Base-by-base conservation (phyloP, 441 rosid species). In the Dalechampia spathulata region DNA sequence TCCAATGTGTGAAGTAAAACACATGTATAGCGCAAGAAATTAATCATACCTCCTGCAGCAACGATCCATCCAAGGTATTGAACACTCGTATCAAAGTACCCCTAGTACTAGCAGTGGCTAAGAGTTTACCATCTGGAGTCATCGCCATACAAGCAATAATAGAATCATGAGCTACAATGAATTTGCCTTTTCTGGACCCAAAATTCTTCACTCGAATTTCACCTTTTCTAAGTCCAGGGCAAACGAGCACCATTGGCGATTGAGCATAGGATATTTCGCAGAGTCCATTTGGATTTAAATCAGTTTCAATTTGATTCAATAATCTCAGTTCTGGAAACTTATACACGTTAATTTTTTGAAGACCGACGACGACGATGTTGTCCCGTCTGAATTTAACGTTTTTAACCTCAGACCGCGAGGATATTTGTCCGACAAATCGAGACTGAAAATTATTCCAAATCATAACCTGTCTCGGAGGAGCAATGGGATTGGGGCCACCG, bases 61-160 rank as follows among this genome's bases (percentile, higher is more conserved):
- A 65, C 0, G 77, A 62, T 1, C 77, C 78, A 17, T 83, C 78
- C 30, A 65, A 40, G 6, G 80, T 36, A 62, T 76, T 80, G 30
- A 78, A 83, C 11, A 80, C 63, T 67, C 86, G 42, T 28, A 80
- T 62, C 60, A 83, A 47, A 49, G 83, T 82, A 7, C 88, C 88
- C 46, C 74, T 79, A 25, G 66, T 42, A 39, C 85, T 82, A 0
- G 85, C 78, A 32, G 85, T 77, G 14, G 88, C 85, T 25, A 79
- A 26, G 40, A 64, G 55, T 59, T 74, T 62, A 16, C 81, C 85
- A 39, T 82, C 83, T n/a, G 57, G 65, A 27, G 77, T 65, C 52
- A 82, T 44, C 1, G 74, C 56, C 20, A 79, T 47, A 44, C 80
- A 70, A 1, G 77, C 73, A 20, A 82, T 60, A 30, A 56, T 47